Base-by-base conservation (phyloP, 1,284 basidiomycete genomes). In the Sphaerobolus stellatus region DNA sequence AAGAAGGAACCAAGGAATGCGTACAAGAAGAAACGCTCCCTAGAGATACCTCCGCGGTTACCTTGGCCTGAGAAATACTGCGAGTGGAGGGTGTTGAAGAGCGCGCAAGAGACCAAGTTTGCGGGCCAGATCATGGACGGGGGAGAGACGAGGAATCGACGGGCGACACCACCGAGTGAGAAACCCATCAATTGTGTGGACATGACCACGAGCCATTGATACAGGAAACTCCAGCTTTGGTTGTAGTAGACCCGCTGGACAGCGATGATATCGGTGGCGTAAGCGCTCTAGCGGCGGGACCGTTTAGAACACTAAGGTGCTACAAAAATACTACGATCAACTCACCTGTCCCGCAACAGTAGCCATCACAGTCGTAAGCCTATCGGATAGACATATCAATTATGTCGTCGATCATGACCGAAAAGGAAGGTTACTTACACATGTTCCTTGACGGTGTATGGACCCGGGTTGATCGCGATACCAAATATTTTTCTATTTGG, bases 91-190 rank as follows among this genome's bases (percentile, higher is more conserved):
- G 86, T 88, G 70, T 88, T 89, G 74, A 97, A 88, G 24, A 93
- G 83, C 1, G 93, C 91, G 54, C 91, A 89, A 22, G 79, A 82
- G 20, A 94, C 90, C 22, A 97, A 78, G 57, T 90, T 90, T 18
- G 79, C 74, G 0, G 94, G 94, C 94, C 94, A 97, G 62, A 97
- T 91, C 90, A 97, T 93, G 0, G 89, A 89, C 0, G 94, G 91
- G 0, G 94, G 95, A 60, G 86, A 83, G 7, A 94, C 90, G 33
- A 94, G 76, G 76, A 92, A 90, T 14, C 86, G 80, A 27, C 85
- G 75, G 51, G 82, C 80, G 51, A 91, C 70, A n/a, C 94, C 94
- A 8, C 93, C 91, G 18, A 95, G 82, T 2, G 88, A 86, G 65
- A 95, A 92, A 1, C 94, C 94, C 41, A 93, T 87, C 58, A 95